Base-by-base conservation (phyloP, 805 yeast genomes). In the Lachancea waltii region DNA sequence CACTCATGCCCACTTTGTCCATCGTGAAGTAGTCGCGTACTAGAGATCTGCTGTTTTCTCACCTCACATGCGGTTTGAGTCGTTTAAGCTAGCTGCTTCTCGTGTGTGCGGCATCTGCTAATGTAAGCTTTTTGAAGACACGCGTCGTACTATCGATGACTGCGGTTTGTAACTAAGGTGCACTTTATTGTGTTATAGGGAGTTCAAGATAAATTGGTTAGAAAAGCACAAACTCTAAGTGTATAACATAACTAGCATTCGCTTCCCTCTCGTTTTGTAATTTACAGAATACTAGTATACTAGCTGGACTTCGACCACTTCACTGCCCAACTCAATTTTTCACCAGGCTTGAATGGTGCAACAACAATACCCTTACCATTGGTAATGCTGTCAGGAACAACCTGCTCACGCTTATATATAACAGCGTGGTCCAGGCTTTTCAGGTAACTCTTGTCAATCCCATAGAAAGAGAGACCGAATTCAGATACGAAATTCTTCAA, bases 261-360 rank as follows among this genome's bases (percentile, higher is more conserved):
- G 13, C 7, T 26, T 9, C 25, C 25, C 25, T 8, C 25, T 22
- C 11, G 11, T 11, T 11, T 27, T 27, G n/a, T n/a, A n/a, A n/a
- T n/a, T n/a, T n/a, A n/a, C n/a, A n/a, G n/a, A n/a, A n/a, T n/a
- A n/a, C 7, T 3, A 23, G 26, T 13, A 14, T 3, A 16, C 16
- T 22, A 23, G 13, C 18, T 30, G 10, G 33, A 15, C 38, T 33
- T 69, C 2, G 27, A 60, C 97, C 97, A 89, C 61, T 81, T 83
- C 4, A 77, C 72, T 7, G 75, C 60, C 86, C 94, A 90, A 22
- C 68, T 54, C 35, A 90, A 69, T 40, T 68, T 71, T 37, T 81
- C 77, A 13, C 95, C 95, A 6, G 96, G 87, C 49, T 69, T 72
- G 70, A 90, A 90, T 7, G 97, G 97, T 13, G 86, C 90, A 23